phyloP scores from a whole-genome alignment of 805 yeast genomes.

The Priceomyces haplophilus region DNA sequence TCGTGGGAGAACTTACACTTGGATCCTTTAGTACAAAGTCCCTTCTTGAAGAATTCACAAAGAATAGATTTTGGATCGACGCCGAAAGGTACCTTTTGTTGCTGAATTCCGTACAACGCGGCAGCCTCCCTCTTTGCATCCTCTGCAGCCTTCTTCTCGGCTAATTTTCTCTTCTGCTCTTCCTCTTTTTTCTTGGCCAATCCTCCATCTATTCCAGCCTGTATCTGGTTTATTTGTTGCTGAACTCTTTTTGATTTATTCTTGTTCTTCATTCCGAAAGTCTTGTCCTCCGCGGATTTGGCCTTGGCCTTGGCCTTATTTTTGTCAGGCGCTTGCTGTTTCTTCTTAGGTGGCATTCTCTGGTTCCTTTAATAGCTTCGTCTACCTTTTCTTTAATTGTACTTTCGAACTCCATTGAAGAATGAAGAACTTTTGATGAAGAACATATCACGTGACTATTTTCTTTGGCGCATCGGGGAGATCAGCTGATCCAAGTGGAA shows the following conservation, averaged over 20 bases:
- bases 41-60: constrained; percentile 83
- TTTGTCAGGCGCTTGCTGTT: constrained; percentile 49
- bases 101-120: constrained; percentile 65
- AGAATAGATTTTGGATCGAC: constrained; percentile 94
- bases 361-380: neutral
- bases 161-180: constrained; percentile 60
- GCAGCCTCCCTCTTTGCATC: constrained; percentile 86
- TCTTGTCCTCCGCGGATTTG: constrained; percentile 73
- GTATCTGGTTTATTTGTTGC: constrained; percentile 47
- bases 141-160: constrained; percentile 88
- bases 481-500: too few species aligned
- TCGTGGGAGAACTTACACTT: constrained; percentile 94
- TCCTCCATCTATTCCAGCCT: constrained; percentile 45
- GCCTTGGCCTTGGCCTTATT: constrained; percentile 65
- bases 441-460: neutral
- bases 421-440: too few species aligned
- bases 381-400: neutral
- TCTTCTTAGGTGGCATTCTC: constrained; percentile 76
- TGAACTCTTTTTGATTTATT: constrained; percentile 93
- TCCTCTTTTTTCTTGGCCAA: constrained; percentile 70
- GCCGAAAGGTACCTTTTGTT: constrained; percentile 91
- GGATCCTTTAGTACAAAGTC: constrained; percentile 81
- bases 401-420: neutral
- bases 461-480: too few species aligned
- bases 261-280: constrained; percentile 94